Conservation (phyloP, 2,329 filamentous ascomycete genomes). For the Fusarium nematophilum region DNA sequence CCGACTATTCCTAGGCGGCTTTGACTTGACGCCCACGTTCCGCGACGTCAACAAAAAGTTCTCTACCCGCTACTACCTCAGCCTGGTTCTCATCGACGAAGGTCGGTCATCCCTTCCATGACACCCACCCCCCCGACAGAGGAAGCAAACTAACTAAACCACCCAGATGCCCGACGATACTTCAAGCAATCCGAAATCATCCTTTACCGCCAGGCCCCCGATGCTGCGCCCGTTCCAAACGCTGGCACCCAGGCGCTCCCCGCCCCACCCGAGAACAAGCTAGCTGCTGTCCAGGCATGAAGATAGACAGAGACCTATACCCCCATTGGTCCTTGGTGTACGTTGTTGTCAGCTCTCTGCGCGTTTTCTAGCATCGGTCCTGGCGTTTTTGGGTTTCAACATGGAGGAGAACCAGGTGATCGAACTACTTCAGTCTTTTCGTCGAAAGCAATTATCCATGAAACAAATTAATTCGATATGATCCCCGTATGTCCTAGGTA, state of each 20-base stretch:
- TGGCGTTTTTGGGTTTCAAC: conserved; percentile 52
- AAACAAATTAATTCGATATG: conserved; percentile 42
- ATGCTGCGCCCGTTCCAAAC: conserved; percentile 53
- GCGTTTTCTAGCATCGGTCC: conserved; percentile 53
- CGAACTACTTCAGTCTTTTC: conserved; percentile 38
- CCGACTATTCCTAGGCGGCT: conserved; percentile 94
- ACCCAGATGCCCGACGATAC: conserved; percentile 88
- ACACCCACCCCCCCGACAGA: background rate
- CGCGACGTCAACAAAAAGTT: conserved; percentile 99
- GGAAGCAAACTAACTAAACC: conserved; percentile 29
- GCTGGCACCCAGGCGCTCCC: conserved; percentile 56
- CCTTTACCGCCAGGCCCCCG: conserved; percentile 84
- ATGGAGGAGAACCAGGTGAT: conserved; percentile 40
- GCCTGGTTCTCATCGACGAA: conserved; percentile 94
- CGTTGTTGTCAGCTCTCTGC: conserved; percentile 42
- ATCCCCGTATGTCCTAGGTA: conserved; percentile 47
- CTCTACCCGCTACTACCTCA: conserved; percentile 97
- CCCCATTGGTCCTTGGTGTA: conserved; percentile 27
- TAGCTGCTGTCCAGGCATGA: conserved; percentile 50
- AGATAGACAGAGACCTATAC: conserved; percentile 9
- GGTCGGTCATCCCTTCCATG: conserved; percentile 62
- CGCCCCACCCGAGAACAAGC: conserved; percentile 58
- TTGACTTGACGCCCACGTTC: conserved; percentile 97
- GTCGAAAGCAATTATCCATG: conserved; percentile 32
- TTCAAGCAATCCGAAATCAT: conserved; percentile 99